A percentile compares a stretch with the other conserved stretches of the same genome.
Evolutionary conservation across 192 early-diverging fungal genomes (phyloP).

Genomic region (Coemansia sp.): DNA sequence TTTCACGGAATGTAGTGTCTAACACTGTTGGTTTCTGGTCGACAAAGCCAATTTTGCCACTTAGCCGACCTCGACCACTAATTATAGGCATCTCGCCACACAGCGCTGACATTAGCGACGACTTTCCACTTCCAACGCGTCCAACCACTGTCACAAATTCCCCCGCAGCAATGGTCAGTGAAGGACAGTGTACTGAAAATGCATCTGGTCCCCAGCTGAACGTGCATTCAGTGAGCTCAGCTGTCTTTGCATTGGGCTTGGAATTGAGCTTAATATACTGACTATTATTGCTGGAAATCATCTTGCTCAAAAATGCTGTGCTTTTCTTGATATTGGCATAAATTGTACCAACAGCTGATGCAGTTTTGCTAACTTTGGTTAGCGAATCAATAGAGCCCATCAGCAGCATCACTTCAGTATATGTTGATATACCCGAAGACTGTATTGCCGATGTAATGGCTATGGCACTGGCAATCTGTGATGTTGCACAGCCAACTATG

Average conservation of each 20-base stretch:
- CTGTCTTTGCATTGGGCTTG: neutral
- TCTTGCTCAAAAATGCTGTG: conserved; percentile 5
- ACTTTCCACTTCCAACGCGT: neutral
- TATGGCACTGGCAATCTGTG: conserved; percentile 57
- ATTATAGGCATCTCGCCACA: neutral
- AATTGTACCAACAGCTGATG: neutral
- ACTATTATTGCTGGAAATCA: neutral
- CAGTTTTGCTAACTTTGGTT: conserved; percentile 7
- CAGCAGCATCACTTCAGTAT: conserved; percentile 14
- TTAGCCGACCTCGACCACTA: neutral
- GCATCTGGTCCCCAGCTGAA: conserved; percentile 31
- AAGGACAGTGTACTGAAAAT: conserved; percentile 63
- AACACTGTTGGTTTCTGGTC: neutral
- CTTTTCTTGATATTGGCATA: conserved; percentile 2
- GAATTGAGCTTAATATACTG: conserved; percentile 2
- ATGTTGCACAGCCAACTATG: conserved; percentile 29
- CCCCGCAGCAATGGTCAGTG: neutral
- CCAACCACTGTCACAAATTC: neutral
- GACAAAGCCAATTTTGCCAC: neutral
- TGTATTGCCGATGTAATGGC: conserved; percentile 62
- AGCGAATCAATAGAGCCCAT: conserved; percentile 27
- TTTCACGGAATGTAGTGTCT: neutral
- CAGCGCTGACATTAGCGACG: neutral
- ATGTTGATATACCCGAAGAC: conserved; percentile 12
- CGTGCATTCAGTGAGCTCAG: conserved; percentile 18